Conservation (phyloP, 2,329 filamentous ascomycete genomes). For the Daldinia sp. region DNA sequence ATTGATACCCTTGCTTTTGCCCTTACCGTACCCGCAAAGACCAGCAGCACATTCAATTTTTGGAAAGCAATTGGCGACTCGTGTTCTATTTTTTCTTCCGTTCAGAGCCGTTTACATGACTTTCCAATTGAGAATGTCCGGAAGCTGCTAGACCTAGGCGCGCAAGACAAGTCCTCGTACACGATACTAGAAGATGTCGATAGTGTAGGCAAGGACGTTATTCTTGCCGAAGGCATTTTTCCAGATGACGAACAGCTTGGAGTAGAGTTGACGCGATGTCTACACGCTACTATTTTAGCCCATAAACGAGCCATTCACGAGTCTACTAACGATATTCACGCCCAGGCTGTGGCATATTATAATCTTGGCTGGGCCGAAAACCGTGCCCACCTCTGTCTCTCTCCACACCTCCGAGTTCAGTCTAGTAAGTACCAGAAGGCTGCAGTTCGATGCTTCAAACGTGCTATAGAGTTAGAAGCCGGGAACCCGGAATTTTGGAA, state of each 20-base stretch:
- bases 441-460: slow-evolving; percentile 89
- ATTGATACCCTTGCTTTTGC: slow-evolving; percentile 74
- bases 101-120: slow-evolving; percentile 71
- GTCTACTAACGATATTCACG: slow-evolving; percentile 77
- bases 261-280: slow-evolving; percentile 63
- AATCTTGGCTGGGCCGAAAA: slow-evolving; percentile 96
- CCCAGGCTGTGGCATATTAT: slow-evolving; percentile 95
- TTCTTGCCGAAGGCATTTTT: slow-evolving; percentile 56
- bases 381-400: slow-evolving; percentile 75
- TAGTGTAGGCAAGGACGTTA: slow-evolving; percentile 58
- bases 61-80: slow-evolving; percentile 95
- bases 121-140: slow-evolving; percentile 69
- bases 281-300: slow-evolving; percentile 80
- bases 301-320: slow-evolving; percentile 86
- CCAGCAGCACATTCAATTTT: slow-evolving; percentile 83
- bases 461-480: slow-evolving; percentile 92
- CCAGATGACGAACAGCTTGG: slow-evolving; percentile 58
- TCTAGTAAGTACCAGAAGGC: slow-evolving; percentile 77
- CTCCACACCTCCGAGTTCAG: slow-evolving; percentile 61
- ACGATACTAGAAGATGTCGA: slow-evolving; percentile 75
- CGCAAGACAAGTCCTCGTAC: slow-evolving; percentile 62
- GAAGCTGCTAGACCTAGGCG: slow-evolving; percentile 63
- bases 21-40: slow-evolving; percentile 64
- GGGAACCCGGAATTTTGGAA: slow-evolving; percentile 98
- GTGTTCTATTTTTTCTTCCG: slow-evolving; percentile 81